Conservation (phyloP, 1,139 yeast species). For the Yamadazyma oceani region DNA sequence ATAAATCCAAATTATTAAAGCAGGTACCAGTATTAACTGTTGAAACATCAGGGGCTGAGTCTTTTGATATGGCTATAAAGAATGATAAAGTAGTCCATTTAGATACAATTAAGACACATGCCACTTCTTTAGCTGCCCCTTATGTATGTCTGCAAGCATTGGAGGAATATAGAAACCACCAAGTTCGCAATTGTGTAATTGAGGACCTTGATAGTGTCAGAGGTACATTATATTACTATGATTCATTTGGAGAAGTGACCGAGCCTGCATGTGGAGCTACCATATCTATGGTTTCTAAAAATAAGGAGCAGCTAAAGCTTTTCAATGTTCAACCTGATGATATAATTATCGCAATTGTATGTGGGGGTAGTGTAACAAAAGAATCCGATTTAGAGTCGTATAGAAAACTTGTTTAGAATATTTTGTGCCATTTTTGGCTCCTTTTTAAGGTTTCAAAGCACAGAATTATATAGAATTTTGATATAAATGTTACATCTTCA, state of each 20-base stretch:
- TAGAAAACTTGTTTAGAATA: constrained; percentile 5
- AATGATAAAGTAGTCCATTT: constrained; percentile 46
- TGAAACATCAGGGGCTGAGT: constrained; percentile 64
- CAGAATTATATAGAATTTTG: too few relatives aligned
- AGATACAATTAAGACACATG: constrained; percentile 51
- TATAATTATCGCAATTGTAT: constrained; percentile 56
- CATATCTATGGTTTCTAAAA: constrained; percentile 48
- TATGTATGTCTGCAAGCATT: constrained; percentile 50
- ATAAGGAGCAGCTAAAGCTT: constrained; percentile 30
- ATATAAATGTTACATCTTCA: too few relatives aligned
- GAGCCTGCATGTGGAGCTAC: constrained; percentile 84
- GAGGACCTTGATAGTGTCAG: constrained; percentile 55
- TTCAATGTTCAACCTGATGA: constrained; percentile 44
- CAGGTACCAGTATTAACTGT: constrained; percentile 51
- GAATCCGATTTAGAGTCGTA: constrained; percentile 16
- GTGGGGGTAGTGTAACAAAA: constrained; percentile 60
- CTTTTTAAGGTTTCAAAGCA: too few relatives aligned
- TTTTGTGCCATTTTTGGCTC: too few relatives aligned
- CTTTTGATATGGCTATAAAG: constrained; percentile 49
- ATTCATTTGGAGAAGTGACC: constrained; percentile 49
- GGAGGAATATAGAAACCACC: constrained; percentile 33
- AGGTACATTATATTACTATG: constrained; percentile 51
- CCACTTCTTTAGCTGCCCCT: constrained; percentile 63
- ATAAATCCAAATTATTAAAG: constrained; percentile 22
- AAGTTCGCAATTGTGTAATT: constrained; percentile 29